A percentile compares a stretch with the other conserved stretches of the same genome.
phyloP scores from a whole-genome alignment of 1,284 basidiomycete genomes.

The Rhodotorula sp. region DNA sequence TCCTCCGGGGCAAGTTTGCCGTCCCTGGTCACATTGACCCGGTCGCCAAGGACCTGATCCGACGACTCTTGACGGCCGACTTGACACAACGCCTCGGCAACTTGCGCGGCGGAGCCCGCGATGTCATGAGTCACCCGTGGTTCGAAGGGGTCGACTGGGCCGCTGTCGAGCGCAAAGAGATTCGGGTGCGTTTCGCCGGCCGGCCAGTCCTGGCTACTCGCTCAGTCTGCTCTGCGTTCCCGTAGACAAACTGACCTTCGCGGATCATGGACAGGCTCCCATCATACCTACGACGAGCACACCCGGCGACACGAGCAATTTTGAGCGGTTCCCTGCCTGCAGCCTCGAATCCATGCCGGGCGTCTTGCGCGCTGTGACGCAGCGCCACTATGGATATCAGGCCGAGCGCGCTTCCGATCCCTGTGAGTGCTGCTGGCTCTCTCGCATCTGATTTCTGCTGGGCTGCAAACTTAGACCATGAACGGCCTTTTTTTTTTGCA shows the following conservation, averaged over 20 bases:
- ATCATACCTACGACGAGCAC: constrained; percentile 42
- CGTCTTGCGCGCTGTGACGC: constrained; percentile 34
- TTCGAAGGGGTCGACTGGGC: constrained; percentile 47
- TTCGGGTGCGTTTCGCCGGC: constrained; percentile 28
- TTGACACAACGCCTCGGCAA: constrained; percentile 45
- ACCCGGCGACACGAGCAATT: constrained; percentile 44
- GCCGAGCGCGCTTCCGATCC: constrained; percentile 26
- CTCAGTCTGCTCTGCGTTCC: not conserved
- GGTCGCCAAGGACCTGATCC: constrained; percentile 43
- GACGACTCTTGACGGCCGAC: constrained; percentile 42
- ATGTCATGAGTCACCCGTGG: constrained; percentile 46
- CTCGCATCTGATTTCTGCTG: too few relatives aligned
- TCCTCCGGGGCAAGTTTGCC: constrained; percentile 40
- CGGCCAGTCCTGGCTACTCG: too few relatives aligned
- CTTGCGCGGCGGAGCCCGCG: constrained; percentile 41
- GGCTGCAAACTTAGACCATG: not conserved
- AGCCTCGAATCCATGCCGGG: constrained; percentile 42
- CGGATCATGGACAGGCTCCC: constrained; percentile 36
- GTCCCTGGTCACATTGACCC: constrained; percentile 42
- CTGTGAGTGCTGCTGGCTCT: constrained; percentile 9
- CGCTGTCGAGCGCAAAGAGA: constrained; percentile 39
- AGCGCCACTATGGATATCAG: constrained; percentile 26
- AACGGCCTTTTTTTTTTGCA: not conserved
- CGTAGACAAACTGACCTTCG: not conserved
- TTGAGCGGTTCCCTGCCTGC: constrained; percentile 44